Evolutionary conservation across 1,284 basidiomycete species (phyloP).

Genomic region (Irpex lacteus): DNA sequence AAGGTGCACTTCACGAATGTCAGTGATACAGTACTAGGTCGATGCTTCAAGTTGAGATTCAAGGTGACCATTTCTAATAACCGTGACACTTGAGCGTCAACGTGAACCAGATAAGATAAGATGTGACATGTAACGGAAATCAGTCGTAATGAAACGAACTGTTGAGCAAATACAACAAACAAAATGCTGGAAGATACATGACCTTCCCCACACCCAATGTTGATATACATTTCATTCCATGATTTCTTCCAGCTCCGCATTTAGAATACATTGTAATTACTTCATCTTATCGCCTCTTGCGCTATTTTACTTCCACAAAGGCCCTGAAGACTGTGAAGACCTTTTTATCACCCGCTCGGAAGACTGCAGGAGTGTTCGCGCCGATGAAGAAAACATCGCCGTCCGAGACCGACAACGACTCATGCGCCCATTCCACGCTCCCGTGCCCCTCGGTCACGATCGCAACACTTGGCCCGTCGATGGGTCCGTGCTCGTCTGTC

Average conservation of each 20-base stretch:
- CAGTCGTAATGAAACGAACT: too few relatives aligned
- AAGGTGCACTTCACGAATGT: too few relatives aligned
- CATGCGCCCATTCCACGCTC: slow-evolving; percentile 41
- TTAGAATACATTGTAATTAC: neutral
- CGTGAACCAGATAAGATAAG: too few relatives aligned
- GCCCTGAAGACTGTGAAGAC: slow-evolving; percentile 36
- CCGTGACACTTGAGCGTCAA: too few relatives aligned
- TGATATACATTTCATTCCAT: neutral
- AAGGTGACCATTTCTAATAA: too few relatives aligned
- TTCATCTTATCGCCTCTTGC: neutral
- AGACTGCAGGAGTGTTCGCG: slow-evolving; percentile 59
- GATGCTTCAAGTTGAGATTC: too few relatives aligned
- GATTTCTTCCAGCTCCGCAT: neutral
- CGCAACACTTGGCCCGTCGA: slow-evolving; percentile 85
- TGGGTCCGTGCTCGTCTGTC: slow-evolving; percentile 51
- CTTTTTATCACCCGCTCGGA: slow-evolving; percentile 37
- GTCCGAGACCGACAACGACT: slow-evolving; percentile 45
- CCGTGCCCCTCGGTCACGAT: slow-evolving; percentile 78
- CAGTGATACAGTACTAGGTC: too few relatives aligned
- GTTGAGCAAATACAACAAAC: too few relatives aligned
- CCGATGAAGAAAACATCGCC: slow-evolving; percentile 88
- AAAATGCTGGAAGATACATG: neutral
- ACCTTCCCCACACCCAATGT: neutral
- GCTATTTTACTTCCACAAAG: slow-evolving; percentile 23
- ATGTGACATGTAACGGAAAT: too few relatives aligned